These are phyloP conservation scores for Nepenthes alata DNA, from an alignment of 179 eudicot species.

Conservation along the genomic window DNA sequence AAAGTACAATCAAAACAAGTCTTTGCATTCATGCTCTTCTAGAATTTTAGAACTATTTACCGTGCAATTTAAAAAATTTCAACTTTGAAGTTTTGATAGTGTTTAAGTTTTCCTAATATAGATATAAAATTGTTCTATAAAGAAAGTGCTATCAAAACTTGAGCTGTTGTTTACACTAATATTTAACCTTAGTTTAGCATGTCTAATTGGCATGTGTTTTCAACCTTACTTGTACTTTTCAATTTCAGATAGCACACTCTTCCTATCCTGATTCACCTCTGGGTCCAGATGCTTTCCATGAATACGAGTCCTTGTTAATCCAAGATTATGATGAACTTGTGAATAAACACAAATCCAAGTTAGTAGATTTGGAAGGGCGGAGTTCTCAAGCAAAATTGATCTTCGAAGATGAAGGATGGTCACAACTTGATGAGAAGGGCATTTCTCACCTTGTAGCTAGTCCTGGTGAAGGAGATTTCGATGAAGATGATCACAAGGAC, in stretches of 20 bases:
- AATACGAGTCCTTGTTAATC: slow-evolving; percentile 73
- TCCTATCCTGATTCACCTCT: slow-evolving; percentile 88
- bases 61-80: no score
- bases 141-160: no score
- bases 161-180: no score
- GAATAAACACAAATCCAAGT: slow-evolving; percentile 25
- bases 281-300: slow-evolving; percentile 92
- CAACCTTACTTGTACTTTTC: slow-evolving; percentile 3
- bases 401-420: slow-evolving; percentile 58
- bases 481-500: slow-evolving; percentile 25
- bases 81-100: no score
- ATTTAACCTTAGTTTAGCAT: no score
- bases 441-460: slow-evolving; percentile 23
- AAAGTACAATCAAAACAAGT: no score
- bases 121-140: no score
- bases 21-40: no score
- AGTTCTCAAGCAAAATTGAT: slow-evolving; percentile 21
- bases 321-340: slow-evolving; percentile 87
- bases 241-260: slow-evolving; percentile 75
- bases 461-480: slow-evolving; percentile 21
- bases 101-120: no score
- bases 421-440: slow-evolving; percentile 46
- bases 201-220: neutral
- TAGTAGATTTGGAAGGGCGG: slow-evolving; percentile 12
- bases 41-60: no score